These are phyloP conservation scores for Neopestalotiopsis clavispora DNA, from an alignment of 2,329 filamentous ascomycete genomes.

Conservation along the genomic window DNA sequence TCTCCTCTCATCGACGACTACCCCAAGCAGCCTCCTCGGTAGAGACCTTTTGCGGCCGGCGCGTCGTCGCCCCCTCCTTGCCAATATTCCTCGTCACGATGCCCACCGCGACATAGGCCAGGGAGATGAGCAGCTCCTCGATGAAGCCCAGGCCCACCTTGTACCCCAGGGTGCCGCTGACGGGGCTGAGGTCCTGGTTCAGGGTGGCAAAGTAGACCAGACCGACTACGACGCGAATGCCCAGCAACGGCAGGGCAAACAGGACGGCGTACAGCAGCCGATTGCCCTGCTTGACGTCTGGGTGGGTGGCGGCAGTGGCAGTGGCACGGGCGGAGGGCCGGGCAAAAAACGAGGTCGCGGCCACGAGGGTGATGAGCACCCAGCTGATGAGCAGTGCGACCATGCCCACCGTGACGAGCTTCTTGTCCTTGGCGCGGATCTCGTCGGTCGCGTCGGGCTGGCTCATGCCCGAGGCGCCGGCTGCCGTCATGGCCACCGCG, in stretches of 20 bases:
- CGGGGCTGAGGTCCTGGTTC: slow-evolving; percentile 26
- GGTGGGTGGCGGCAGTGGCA: not conserved
- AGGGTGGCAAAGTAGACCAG: slow-evolving; percentile 29
- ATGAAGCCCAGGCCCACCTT: slow-evolving; percentile 28
- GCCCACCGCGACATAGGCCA: slow-evolving; percentile 26
- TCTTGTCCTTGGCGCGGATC: slow-evolving; percentile 16
- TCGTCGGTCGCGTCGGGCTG: slow-evolving; percentile 19
- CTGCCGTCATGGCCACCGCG: slow-evolving; percentile 30
- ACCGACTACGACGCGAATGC: slow-evolving; percentile 28
- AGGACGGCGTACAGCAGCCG: slow-evolving; percentile 26
- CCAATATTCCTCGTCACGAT: slow-evolving; percentile 26
- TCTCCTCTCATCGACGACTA: not conserved
- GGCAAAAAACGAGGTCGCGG: slow-evolving; percentile 20
- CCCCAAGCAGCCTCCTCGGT: slow-evolving; percentile 47
- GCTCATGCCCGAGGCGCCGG: slow-evolving; percentile 26
- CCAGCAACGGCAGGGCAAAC: slow-evolving; percentile 27
- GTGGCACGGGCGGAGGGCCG: not conserved
- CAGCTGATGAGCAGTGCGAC: slow-evolving; percentile 29
- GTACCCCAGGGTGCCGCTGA: slow-evolving; percentile 25
- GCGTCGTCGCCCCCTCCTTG: not conserved
- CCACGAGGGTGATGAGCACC: slow-evolving; percentile 21
- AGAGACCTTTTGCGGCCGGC: slow-evolving; percentile 34
- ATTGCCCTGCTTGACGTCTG: slow-evolving; percentile 2
- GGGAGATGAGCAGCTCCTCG: slow-evolving; percentile 29
- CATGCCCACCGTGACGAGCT: slow-evolving; percentile 28